phyloP scores from a whole-genome alignment of 495 filamentous ascomycete species.

The Aspergillus biplanus region DNA sequence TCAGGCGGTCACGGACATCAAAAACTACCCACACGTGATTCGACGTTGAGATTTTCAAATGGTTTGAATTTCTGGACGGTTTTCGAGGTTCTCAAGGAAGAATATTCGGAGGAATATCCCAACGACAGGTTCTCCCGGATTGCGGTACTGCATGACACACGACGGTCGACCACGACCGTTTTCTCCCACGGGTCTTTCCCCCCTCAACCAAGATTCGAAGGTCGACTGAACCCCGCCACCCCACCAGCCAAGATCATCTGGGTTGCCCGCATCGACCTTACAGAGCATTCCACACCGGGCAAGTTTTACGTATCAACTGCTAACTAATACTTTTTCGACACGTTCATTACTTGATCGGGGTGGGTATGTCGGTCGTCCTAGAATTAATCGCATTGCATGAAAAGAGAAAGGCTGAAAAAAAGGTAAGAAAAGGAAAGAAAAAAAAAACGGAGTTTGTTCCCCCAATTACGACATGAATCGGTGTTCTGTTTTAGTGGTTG shows the following conservation, averaged over 20 bases:
- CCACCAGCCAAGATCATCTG: background rate
- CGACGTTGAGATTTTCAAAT: background rate
- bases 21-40: background rate
- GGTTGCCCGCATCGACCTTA: background rate
- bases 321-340: background rate
- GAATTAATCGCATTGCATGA: too few species aligned
- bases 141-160: too few species aligned
- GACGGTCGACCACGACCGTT: too few species aligned
- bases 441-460: too few species aligned
- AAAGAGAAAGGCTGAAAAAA: too few species aligned
- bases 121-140: too few species aligned
- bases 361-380: too few species aligned
- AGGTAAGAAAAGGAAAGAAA: too few species aligned
- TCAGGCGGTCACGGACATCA: background rate
- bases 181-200: background rate
- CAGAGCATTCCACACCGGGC: background rate
- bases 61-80: background rate
- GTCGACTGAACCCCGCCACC: constrained; percentile 4
- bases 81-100: background rate
- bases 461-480: too few species aligned
- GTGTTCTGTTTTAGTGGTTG: too few species aligned
- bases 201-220: constrained; percentile 4
- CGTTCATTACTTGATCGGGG: too few species aligned
- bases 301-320: background rate
- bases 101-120: background rate